Evolutionary conservation across 805 yeast genomes (phyloP).

Genomic region (Lipomyces spencermartinsiae): DNA sequence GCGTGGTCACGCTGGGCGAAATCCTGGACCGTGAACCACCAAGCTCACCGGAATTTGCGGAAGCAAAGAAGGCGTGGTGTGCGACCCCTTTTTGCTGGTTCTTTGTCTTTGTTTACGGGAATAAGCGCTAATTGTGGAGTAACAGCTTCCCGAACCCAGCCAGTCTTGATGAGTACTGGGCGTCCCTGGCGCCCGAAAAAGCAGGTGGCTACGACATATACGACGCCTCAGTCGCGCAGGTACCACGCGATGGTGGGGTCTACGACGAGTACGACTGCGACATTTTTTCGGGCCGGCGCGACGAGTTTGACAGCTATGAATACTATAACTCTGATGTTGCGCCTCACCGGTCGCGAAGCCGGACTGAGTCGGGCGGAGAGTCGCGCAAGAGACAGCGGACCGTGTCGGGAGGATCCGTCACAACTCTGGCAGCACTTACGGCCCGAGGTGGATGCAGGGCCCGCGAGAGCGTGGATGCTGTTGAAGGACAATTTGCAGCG

Average conservation of each 20-base stretch:
- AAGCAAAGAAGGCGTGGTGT: slow-evolving; percentile 32
- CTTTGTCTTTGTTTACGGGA: neutral
- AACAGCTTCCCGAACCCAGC: slow-evolving; percentile 1
- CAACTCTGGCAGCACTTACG: slow-evolving; percentile 11
- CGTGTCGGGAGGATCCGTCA: slow-evolving; percentile 7
- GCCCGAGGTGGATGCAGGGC: neutral
- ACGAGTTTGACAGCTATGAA: slow-evolving; percentile 2
- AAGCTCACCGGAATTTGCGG: neutral
- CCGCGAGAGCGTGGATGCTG: neutral
- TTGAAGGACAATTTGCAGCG: slow-evolving; percentile 18
- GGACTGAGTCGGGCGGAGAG: neutral
- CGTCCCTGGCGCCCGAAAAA: slow-evolving; percentile 1
- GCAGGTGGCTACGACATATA: neutral
- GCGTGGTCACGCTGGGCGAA: slow-evolving; percentile 6
- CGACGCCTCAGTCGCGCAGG: slow-evolving; percentile 1
- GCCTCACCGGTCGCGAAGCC: neutral
- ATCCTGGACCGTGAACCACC: slow-evolving; percentile 29
- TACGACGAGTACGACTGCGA: slow-evolving; percentile 7
- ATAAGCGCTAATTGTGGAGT: neutral
- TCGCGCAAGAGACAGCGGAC: slow-evolving; percentile 14
- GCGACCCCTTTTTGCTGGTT: slow-evolving; percentile 23
- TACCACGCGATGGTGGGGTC: neutral
- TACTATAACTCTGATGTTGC: neutral
- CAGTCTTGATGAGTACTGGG: slow-evolving; percentile 5
- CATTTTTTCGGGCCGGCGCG: slow-evolving; percentile 9